phyloP scores from a whole-genome alignment of 2,329 filamentous ascomycete genomes.

The Saccharata proteae region DNA sequence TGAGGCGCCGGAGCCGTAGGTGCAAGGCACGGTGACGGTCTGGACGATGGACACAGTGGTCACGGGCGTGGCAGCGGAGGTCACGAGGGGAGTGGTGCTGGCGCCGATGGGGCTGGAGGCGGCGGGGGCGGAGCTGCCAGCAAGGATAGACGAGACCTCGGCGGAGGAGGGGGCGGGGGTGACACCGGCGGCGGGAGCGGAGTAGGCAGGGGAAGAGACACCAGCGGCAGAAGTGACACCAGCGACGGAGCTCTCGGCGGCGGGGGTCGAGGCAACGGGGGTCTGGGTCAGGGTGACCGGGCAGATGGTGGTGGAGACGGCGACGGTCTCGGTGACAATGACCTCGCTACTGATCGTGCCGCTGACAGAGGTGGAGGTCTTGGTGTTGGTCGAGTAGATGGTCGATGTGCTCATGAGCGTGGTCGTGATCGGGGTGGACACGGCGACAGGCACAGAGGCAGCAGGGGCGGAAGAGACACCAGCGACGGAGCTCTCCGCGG shows the following conservation, averaged over 20 bases:
- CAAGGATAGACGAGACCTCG: neutral
- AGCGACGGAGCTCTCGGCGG: slow-evolving; percentile 8
- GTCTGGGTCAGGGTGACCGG: slow-evolving; percentile 12
- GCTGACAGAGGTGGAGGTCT: slow-evolving; percentile 3
- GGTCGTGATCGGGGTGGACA: neutral
- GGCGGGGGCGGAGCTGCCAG: slow-evolving; percentile 1
- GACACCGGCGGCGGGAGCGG: slow-evolving; percentile 12
- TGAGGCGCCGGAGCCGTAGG: slow-evolving; percentile 20
- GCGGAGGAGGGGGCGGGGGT: slow-evolving; percentile 8
- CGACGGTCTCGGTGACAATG: slow-evolving; percentile 8
- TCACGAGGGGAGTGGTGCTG: neutral
- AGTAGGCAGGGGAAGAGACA: neutral
- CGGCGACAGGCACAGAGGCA: neutral
- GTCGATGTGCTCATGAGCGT: neutral
- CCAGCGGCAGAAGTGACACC: slow-evolving; percentile 1
- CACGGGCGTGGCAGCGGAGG: slow-evolving; percentile 11
- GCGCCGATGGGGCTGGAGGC: slow-evolving; percentile 1
- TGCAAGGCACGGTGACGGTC: slow-evolving; percentile 22
- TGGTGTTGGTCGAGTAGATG: neutral
- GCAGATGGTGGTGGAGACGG: slow-evolving; percentile 5
- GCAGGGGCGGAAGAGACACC: neutral
- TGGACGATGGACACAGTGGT: slow-evolving; percentile 32
- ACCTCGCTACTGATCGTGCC: slow-evolving; percentile 7
- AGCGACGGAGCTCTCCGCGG: no score
- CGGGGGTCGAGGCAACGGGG: slow-evolving; percentile 7